Base-by-base conservation (phyloP, 306 rosid genomes). In the Dicorynia guianensis region DNA sequence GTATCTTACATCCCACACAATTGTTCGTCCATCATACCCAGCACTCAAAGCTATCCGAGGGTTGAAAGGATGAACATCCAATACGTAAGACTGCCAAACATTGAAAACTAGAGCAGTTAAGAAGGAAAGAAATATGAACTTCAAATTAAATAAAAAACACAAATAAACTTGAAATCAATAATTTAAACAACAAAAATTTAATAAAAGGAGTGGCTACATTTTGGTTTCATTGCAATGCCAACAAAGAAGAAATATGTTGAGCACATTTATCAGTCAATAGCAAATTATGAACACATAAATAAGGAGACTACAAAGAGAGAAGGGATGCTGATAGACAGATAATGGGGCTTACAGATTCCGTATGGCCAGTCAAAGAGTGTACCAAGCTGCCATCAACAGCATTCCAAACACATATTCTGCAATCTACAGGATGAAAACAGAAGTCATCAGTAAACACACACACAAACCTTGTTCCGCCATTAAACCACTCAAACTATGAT, bases 11-110 rank as follows among this genome's bases (percentile, higher is more conserved):
- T 93, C 97, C 97, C 97, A 93, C 72, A 93, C 91, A 75, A 93
- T 93, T 33, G 94, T 88, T 72, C 57, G 79, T 69, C 97, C 97
- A 85, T 93, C 97, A 83, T 93, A 93, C 55, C 97, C 97, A 79
- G 97, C 97, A 79, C 97, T 93, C 97, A 93, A 90, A 53, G 97
- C 97, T 80, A 93, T 93, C 80, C 94, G 92, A 74, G 97, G 96
- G 81, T 93, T 93, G 83, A 93, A 93, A 70, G 97, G 97, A 89
- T 93, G 97, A 63, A 93, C 97, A 90, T 90, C 97, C 93, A 93
- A 79, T 77, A 93, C 97, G 52, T 90, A 93, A 71, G 97, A 87
- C 97, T 93, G 86, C 77, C 76, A 87, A 75, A 43, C 75, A 75
- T 68, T 58, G 72, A 84, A 84, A 66, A 78, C 43, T 58, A 61